phyloP scores from a whole-genome alignment of 345 rosid genomes.

The Gossypium thurberi region DNA sequence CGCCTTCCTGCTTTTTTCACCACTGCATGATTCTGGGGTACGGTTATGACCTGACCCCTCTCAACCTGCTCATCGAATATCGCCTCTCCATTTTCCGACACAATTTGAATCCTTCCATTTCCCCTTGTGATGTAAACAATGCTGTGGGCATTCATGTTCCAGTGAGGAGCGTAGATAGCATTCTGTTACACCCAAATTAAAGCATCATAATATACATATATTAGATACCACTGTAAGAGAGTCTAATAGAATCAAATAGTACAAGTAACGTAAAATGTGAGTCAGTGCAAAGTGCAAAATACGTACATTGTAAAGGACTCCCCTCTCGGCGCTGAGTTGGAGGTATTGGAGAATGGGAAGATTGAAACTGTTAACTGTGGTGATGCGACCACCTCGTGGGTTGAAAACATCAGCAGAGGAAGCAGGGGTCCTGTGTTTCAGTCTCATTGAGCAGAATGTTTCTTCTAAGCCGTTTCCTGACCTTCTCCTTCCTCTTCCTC shows the following conservation, averaged over 20 bases:
- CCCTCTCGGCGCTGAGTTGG: slow-evolving; percentile 50
- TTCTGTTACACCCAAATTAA: slow-evolving; percentile 21
- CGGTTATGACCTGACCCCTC: neutral
- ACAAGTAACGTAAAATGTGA: too few relatives aligned
- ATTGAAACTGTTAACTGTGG: slow-evolving; percentile 40
- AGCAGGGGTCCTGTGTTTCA: slow-evolving; percentile 44
- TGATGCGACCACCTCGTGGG: slow-evolving; percentile 59
- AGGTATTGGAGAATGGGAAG: slow-evolving; percentile 48
- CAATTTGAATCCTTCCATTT: slow-evolving; percentile 6
- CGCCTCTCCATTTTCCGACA: neutral
- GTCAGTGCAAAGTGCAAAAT: neutral
- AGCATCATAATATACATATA: too few relatives aligned
- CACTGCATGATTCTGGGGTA: slow-evolving; percentile 11
- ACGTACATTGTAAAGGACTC: slow-evolving; percentile 37
- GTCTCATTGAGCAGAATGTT: slow-evolving; percentile 43
- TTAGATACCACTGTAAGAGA: too few relatives aligned
- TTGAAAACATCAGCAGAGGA: slow-evolving; percentile 44
- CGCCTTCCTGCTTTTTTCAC: neutral
- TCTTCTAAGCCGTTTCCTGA: slow-evolving; percentile 48
- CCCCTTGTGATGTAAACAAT: slow-evolving; percentile 29
- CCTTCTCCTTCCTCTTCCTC: neutral
- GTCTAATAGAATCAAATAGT: too few relatives aligned
- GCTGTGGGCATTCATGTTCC: slow-evolving; percentile 38
- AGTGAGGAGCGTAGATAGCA: slow-evolving; percentile 28
- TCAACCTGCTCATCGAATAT: neutral